Conservation (phyloP, 352 stramenopile genomes). For the Phytopythium oedochilum region DNA sequence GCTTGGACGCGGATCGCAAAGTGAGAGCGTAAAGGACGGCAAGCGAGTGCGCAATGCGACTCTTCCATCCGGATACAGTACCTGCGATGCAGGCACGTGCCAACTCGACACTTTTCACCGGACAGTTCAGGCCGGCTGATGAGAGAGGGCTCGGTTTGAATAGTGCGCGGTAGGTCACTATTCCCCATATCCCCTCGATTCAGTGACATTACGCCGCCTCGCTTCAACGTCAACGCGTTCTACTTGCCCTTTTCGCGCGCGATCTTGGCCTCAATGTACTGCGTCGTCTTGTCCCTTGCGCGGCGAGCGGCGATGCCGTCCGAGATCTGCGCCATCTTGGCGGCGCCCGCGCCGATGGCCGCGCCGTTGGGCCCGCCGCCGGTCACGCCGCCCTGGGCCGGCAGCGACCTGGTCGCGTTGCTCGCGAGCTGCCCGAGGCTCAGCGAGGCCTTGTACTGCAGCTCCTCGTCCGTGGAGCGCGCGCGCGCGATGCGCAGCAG, state of each 20-base stretch:
- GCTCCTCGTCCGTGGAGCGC: constrained; percentile 90
- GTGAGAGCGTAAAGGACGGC: not conserved
- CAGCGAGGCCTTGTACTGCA: constrained; percentile 95
- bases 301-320: constrained; percentile 61
- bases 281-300: constrained; percentile 57
- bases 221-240: not conserved
- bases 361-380: constrained; percentile 16
- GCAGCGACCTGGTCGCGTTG: constrained; percentile 82
- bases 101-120: not conserved
- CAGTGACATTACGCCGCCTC: too few species aligned
- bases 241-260: constrained; percentile 30
- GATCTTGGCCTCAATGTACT: constrained; percentile 84
- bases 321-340: constrained; percentile 77
- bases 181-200: too few species aligned
- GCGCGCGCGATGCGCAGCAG: constrained; percentile 89
- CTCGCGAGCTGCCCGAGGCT: constrained; percentile 91
- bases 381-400: constrained; percentile 48
- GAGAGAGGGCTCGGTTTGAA: too few species aligned
- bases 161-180: too few species aligned
- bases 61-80: too few species aligned
- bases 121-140: too few species aligned
- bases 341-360: constrained; percentile 59
- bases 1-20: not conserved
- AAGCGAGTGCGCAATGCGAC: not conserved
- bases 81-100: too few species aligned